Conservation (phyloP, 768 basidiomycete species). For the Infundibulicybe gibba region DNA sequence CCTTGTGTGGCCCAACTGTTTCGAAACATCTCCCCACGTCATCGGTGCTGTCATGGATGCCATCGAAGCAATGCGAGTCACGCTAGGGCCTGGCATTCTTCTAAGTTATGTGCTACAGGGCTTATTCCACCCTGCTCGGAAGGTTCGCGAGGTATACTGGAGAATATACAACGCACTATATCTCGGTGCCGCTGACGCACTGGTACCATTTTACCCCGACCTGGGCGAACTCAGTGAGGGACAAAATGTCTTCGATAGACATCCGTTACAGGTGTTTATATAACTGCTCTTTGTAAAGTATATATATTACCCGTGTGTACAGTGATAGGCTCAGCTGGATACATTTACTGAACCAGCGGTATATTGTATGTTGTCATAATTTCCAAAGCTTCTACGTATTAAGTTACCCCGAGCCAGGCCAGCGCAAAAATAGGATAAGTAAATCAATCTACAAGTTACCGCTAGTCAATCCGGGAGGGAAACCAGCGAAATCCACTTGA, state of each 20-base stretch:
- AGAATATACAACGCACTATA: slow-evolving; percentile 93
- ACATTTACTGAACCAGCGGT: not conserved
- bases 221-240: slow-evolving; percentile 88
- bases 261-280: slow-evolving; percentile 82
- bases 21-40: slow-evolving; percentile 97
- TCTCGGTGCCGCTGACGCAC: slow-evolving; percentile 83
- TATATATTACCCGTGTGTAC: slow-evolving; percentile 6
- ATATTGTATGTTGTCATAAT: too few species aligned
- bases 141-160: slow-evolving; percentile 99
- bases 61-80: slow-evolving; percentile 95
- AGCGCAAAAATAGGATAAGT: not conserved
- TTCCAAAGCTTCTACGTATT: too few species aligned
- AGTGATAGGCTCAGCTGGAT: not conserved
- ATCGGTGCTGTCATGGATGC: slow-evolving; percentile 99
- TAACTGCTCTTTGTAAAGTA: slow-evolving; percentile 22
- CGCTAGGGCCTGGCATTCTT: slow-evolving; percentile 89
- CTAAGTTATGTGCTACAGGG: slow-evolving; percentile 93
- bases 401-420: too few species aligned
- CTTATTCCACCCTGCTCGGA: slow-evolving; percentile 94
- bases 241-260: slow-evolving; percentile 84
- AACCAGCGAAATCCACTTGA: slow-evolving; percentile 91
- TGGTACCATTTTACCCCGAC: slow-evolving; percentile 96
- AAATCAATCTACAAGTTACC: slow-evolving; percentile 10
- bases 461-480: slow-evolving; percentile 73
- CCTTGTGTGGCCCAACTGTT: slow-evolving; percentile 98